Evolutionary conservation across 2,329 filamentous ascomycete species (phyloP).

Genomic region (Epicoccum sorghinum): DNA sequence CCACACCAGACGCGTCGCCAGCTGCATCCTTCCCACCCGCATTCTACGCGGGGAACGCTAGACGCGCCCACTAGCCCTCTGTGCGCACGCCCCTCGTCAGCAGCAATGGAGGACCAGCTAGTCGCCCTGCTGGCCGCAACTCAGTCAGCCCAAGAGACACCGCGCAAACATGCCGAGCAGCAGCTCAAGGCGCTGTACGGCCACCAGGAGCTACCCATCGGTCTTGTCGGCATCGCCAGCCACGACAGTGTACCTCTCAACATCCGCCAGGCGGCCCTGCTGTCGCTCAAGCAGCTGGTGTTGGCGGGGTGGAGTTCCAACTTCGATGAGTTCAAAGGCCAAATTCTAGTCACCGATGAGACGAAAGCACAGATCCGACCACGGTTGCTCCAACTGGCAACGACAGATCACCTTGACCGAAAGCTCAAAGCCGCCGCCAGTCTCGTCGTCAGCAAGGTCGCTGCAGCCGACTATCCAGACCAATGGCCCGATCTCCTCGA

Average conservation of each 20-base stretch:
- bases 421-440: conserved; percentile 90
- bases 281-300: conserved; percentile 82
- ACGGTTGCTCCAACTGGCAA: conserved; percentile 76
- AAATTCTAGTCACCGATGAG: conserved; percentile 72
- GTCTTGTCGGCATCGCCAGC: conserved; percentile 79
- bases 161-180: conserved; percentile 84
- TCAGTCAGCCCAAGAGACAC: conserved; percentile 75
- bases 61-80: conserved; percentile 36
- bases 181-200: conserved; percentile 75
- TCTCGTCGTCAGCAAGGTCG: conserved; percentile 91
- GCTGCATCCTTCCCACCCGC: conserved; percentile 9
- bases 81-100: conserved; percentile 30
- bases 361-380: conserved; percentile 76
- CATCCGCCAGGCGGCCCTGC: conserved; percentile 82
- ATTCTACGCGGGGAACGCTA: conserved; percentile 31
- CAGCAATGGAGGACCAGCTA: conserved; percentile 86
- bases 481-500: conserved; percentile 92
- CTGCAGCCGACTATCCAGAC: conserved; percentile 89
- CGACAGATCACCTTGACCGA: conserved; percentile 74
- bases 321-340: conserved; percentile 72
- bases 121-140: conserved; percentile 86
- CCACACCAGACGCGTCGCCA: conserved; percentile 32
- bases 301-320: conserved; percentile 81
- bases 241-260: conserved; percentile 74
- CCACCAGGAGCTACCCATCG: conserved; percentile 74